Conservation (phyloP, 768 basidiomycete genomes). For the Boletus edulis region DNA sequence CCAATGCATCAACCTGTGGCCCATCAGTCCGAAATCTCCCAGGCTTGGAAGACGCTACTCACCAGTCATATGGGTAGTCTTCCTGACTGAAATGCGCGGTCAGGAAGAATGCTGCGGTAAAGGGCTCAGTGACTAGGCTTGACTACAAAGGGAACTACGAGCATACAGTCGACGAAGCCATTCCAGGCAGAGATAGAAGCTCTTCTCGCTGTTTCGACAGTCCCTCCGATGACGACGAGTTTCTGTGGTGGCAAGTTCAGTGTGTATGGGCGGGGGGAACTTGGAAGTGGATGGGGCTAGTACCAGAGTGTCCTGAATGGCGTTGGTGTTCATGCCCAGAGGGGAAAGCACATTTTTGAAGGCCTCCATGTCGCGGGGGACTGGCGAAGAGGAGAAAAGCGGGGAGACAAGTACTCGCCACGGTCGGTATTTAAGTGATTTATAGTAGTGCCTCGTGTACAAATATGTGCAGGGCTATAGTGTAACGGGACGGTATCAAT, state of each 20-base stretch:
- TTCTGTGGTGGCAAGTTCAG: conserved; percentile 45
- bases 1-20: conserved; percentile 82
- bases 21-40: conserved; percentile 1
- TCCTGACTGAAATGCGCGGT: conserved; percentile 88
- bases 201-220: conserved; percentile 81
- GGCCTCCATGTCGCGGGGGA: conserved; percentile 54
- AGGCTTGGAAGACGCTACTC: conserved; percentile 10
- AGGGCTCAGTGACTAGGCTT: conserved; percentile 6
- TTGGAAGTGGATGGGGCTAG: conserved; percentile 18
- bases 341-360: conserved; percentile 73
- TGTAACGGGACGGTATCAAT: conserved; percentile 27
- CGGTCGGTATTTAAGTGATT: conserved; percentile 39
- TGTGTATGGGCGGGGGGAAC: neutral
- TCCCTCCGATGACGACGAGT: conserved; percentile 88
- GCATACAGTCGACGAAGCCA: conserved; percentile 79
- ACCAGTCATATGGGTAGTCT: conserved; percentile 88
- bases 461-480: conserved; percentile 30
- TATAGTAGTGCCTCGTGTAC: conserved; percentile 33
- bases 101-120: conserved; percentile 70
- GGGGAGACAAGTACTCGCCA: conserved; percentile 28
- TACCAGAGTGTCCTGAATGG: conserved; percentile 79
- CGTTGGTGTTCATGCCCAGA: conserved; percentile 60
- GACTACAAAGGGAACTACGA: neutral
- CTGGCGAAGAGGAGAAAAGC: conserved; percentile 35
- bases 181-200: conserved; percentile 86